Conservation (phyloP, 148 eudicot species). For the Salicornia ramosissima region DNA sequence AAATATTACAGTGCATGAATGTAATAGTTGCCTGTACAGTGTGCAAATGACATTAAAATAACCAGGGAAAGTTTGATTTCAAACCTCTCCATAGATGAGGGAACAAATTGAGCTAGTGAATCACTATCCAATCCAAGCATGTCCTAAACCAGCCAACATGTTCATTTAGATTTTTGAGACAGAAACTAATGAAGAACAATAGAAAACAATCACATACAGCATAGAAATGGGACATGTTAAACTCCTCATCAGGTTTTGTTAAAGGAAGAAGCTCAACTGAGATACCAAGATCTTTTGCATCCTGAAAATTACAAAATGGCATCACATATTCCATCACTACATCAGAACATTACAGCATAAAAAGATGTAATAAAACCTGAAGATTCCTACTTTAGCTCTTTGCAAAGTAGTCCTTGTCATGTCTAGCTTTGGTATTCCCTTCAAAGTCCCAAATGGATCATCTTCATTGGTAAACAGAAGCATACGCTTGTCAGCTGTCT, state of each 20-base stretch:
- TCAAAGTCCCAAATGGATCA: constrained; percentile 86
- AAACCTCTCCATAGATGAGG: constrained; percentile 71
- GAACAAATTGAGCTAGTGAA: constrained; percentile 55
- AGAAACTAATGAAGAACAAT: constrained; percentile 3
- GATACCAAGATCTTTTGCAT: constrained; percentile 97
- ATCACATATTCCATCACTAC: no score
- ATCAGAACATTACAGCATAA: not conserved
- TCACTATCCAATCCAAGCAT: constrained; percentile 86
- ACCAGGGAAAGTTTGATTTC: constrained; percentile 5
- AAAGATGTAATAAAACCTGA: not conserved
- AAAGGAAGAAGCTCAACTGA: constrained; percentile 85
- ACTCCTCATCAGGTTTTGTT: constrained; percentile 55
- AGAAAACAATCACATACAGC: constrained; percentile 46
- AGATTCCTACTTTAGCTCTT: constrained; percentile 65
- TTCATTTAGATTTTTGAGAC: constrained; percentile 12
- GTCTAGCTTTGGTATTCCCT: constrained; percentile 74
- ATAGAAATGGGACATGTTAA: constrained; percentile 69
- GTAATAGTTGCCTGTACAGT: not conserved
- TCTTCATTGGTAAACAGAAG: constrained; percentile 87
- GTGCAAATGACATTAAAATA: not conserved
- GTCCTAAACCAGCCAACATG: constrained; percentile 42
- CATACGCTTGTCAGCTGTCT: constrained; percentile 78
- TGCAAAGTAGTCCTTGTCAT: constrained; percentile 94
- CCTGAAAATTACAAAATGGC: constrained; percentile 43
- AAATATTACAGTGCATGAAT: not conserved